Base-by-base conservation (phyloP, 306 rosid species). In the Lotus japonicus region DNA sequence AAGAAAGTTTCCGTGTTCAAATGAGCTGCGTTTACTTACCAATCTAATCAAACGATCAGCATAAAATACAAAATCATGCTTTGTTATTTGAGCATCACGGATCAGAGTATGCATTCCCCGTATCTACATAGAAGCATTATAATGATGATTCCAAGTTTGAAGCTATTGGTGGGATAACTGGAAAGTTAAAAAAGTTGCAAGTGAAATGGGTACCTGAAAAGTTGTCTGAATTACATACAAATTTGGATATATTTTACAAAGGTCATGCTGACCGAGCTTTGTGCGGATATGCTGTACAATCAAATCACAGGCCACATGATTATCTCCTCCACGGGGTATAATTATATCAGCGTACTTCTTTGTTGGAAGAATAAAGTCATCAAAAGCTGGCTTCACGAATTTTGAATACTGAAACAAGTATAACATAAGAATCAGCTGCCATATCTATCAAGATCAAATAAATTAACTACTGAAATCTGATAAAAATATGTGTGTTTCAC, bases 81-180 rank as follows among this genome's bases (percentile, higher is more conserved):
- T 95, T 1, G 96, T 95, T 61, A 88, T 95, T 64, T 88, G 84
- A 79, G 97, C 81, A 84, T 95, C 97, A 26, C 99, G 96, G 59
- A 95, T 88, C 64, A 95, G 86, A 71, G 99, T 95, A 86, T 95
- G 99, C 99, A 95, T 95, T 12, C 99, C 99, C 69, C 96, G 80
- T 73, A 94, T 90, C 99, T 94, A 87, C 83, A 90, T 3, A 69
- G 48, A 7, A 72, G 55, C 55, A 67, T 66, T 33, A 66, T 31
- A 13, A 71, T 7, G 59, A 51, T 28, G 16, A 59, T 57, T 62
- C 23, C 62, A 76, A 38, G 11, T 17, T 69, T 75, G 77, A 23
- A 62, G 61, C 54, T 31, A 33, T 31, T 35, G 48, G 58, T 18
- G 13, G 33, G 45, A 65, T 59, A 49, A 46, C n/a, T 70, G 46